Conservation (phyloP, 129 eudicot species). For the Erigeron canadensis region DNA sequence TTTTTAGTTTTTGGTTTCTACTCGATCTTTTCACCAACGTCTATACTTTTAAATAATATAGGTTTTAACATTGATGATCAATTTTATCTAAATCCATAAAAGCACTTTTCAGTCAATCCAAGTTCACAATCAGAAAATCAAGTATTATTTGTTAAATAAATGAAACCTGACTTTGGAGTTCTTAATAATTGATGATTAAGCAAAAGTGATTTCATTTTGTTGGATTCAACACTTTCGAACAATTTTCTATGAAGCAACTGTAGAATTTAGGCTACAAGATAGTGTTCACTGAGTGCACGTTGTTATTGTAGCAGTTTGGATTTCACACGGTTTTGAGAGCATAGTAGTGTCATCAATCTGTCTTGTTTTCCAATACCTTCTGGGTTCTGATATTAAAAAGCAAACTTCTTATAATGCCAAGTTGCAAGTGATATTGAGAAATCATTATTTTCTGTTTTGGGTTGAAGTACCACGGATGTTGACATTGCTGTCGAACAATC, state of each 20-base stretch:
- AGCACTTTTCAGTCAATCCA: not conserved
- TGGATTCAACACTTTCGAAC: not conserved
- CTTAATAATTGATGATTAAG: not conserved
- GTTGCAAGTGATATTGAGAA: not conserved
- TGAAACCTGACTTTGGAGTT: not conserved
- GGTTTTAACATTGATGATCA: not conserved
- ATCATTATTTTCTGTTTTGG: not conserved
- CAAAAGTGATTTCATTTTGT: not conserved
- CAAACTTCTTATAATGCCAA: not conserved
- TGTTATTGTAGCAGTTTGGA: not conserved
- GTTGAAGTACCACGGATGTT: not conserved
- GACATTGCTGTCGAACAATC: not conserved
- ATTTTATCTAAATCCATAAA: not conserved
- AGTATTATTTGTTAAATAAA: not conserved
- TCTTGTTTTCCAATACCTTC: not conserved
- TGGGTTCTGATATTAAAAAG: too few relatives aligned
- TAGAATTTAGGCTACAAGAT: conserved; percentile 6
- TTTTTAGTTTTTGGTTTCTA: not conserved
- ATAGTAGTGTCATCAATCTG: not conserved
- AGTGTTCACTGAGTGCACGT: not conserved
- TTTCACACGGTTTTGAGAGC: not conserved
- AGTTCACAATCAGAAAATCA: not conserved
- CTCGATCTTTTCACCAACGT: not conserved
- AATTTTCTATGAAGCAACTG: conserved; percentile 1
- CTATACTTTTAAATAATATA: not conserved